Evolutionary conservation across 148 eudicot genomes (phyloP).

Genomic region (Polygonum aviculare): DNA sequence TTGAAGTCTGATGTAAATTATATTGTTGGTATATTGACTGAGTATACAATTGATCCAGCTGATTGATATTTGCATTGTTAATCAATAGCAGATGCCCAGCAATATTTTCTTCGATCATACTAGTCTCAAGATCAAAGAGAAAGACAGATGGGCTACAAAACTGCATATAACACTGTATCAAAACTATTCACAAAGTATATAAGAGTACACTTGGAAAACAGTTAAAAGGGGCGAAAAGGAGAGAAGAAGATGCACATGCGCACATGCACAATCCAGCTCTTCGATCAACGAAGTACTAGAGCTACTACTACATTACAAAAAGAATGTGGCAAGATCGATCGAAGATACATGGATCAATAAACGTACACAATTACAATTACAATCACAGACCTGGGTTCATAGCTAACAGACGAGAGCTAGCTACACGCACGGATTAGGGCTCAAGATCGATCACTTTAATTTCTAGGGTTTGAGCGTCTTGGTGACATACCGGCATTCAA

Average conservation of each 20-base stretch:
- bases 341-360: background rate
- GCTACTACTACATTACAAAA: background rate
- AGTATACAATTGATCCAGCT: too few species aligned
- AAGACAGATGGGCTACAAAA: background rate
- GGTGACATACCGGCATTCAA: constrained; percentile 10
- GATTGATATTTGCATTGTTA: too few species aligned
- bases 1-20: too few species aligned
- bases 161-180: background rate
- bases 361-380: background rate
- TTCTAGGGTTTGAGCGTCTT: constrained; percentile 11
- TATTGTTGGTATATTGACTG: too few species aligned
- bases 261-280: background rate
- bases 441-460: background rate
- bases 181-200: background rate
- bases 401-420: too few species aligned
- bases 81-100: too few species aligned
- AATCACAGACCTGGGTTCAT: too few species aligned
- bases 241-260: background rate
- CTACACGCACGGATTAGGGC: too few species aligned
- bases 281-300: background rate
- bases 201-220: background rate
- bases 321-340: background rate
- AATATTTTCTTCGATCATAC: too few species aligned
- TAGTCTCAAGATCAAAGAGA: too few species aligned
- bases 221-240: background rate